Evolutionary conservation across 441 rosid species (phyloP), one percentile per base, ranked within the genome.

Genomic region (Populus trichocarpa): DNA sequence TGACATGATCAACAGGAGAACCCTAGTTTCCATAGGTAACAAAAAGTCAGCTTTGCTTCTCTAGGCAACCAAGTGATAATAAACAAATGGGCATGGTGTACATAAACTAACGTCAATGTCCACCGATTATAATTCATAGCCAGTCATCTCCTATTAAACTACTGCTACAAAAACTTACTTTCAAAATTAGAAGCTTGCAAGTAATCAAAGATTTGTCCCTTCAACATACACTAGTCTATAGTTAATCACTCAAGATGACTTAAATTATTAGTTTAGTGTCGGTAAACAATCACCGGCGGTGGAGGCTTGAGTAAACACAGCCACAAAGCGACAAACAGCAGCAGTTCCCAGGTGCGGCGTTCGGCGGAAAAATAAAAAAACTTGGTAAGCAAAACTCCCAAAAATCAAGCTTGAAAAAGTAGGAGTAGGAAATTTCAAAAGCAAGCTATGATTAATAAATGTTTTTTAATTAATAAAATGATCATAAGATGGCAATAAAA

Each of bases 341-440:
- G 86, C 93, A 88, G 93, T 89, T 89, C 91, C 96, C 83, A 91
- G 94, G 95, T 91, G 93, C 95, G 98, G 95, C 97, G 90, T 85
- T 91, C 97, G 98, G 98, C 94, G 97, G 92, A 90, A 86, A 83
- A 84, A 70, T 40, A n/a, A 74, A 63, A 22, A 6, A 33, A 14
- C 4, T 3, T 3, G 67, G 46, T 0, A 12, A 3, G 2, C 8
- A 46, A 22, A 36, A 20, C 6, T 59, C 70, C 73, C 26, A 14
- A 50, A 72, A 74, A 81, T 79, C 81, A 82, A 77, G 73, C 80
- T 78, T 46, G 6, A 70, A 46, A 74, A 70, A 30, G 23, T 50
- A 61, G 67, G 4, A 61, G 46, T 38, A 20, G 23, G 6, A 63
- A 64, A 46, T 67, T 63, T 73, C 14, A 64, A 80, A 14, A 67